Conservation (phyloP, 352 stramenopile species). For the Pythium vanterpoolii region DNA sequence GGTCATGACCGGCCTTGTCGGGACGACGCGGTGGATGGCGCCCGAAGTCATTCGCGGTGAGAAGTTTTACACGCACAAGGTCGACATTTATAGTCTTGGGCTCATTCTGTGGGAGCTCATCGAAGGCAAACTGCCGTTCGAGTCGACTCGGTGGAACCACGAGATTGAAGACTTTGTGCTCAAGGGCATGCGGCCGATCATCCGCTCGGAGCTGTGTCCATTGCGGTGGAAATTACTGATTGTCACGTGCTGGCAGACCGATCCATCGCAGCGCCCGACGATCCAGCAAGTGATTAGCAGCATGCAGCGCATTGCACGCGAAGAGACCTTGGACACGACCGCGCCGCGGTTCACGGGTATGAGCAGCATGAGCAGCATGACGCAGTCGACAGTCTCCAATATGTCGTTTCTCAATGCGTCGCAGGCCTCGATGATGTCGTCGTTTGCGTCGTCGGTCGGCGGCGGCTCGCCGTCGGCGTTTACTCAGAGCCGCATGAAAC, state of each 20-base stretch:
- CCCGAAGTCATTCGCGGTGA: constrained; percentile 86
- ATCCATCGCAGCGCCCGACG: constrained; percentile 75
- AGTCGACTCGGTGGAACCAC: constrained; percentile 81
- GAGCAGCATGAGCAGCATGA: constrained; percentile 27
- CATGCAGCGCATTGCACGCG: constrained; percentile 73
- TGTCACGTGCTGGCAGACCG: constrained; percentile 78
- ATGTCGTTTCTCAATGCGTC: constrained; percentile 26
- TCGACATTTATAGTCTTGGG: constrained; percentile 88
- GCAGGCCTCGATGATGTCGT: constrained; percentile 17
- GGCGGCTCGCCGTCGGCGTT: constrained; percentile 17
- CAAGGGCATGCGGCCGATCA: constrained; percentile 58
- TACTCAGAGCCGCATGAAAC: constrained; percentile 17
- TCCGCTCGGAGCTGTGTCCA: constrained; percentile 65
- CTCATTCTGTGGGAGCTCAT: constrained; percentile 89
- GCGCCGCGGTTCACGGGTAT: constrained; percentile 28
- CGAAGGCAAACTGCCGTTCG: constrained; percentile 77
- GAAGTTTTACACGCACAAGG: constrained; percentile 84
- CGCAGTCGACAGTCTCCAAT: constrained; percentile 23
- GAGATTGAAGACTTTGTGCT: constrained; percentile 85
- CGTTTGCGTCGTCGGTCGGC: constrained; percentile 8
- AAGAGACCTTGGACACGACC: constrained; percentile 68
- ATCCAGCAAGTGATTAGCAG: constrained; percentile 86
- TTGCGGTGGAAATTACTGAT: constrained; percentile 78
- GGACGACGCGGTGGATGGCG: constrained; percentile 88
- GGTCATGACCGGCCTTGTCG: constrained; percentile 85